These are phyloP conservation scores for Fusarium nanum DNA, from an alignment of 2,329 filamentous ascomycete genomes.

Conservation along the genomic window DNA sequence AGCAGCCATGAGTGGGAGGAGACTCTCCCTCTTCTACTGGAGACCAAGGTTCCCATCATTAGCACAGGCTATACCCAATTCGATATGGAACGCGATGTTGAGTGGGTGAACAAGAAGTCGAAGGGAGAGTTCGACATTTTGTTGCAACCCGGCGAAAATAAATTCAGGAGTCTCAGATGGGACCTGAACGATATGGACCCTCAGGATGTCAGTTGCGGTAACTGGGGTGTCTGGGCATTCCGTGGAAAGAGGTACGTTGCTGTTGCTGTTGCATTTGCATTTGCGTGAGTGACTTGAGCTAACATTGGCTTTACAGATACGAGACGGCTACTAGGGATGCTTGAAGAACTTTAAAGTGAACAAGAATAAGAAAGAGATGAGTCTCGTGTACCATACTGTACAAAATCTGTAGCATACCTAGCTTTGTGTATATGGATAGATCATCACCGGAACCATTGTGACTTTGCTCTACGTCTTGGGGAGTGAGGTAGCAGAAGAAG, in stretches of 20 bases:
- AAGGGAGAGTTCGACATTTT: constrained; percentile 92
- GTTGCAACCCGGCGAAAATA: constrained; percentile 92
- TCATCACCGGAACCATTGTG: constrained; percentile 12
- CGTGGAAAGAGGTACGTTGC: constrained; percentile 87
- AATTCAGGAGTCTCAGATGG: constrained; percentile 93
- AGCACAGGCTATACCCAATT: constrained; percentile 96
- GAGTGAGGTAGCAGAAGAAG: constrained; percentile 13
- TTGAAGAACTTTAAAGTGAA: constrained; percentile 24
- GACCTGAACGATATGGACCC: constrained; percentile 96
- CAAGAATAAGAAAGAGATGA: background rate
- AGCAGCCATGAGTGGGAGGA: constrained; percentile 94
- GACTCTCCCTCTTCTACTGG: constrained; percentile 87
- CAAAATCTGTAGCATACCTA: constrained; percentile 40
- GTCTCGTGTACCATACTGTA: constrained; percentile 37
- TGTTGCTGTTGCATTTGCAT: constrained; percentile 53
- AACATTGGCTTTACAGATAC: constrained; percentile 57
- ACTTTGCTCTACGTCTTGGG: background rate
- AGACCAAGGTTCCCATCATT: constrained; percentile 95
- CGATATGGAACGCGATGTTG: constrained; percentile 92
- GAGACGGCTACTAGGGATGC: constrained; percentile 69
- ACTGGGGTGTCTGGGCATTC: constrained; percentile 98
- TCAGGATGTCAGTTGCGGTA: constrained; percentile 92
- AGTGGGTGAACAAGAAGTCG: constrained; percentile 88
- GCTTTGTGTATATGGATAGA: constrained; percentile 25
- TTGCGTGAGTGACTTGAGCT: background rate